Percentiles rank a stretch among this genome's conserved stretches.
These are phyloP conservation scores for Elsinoe arachidis DNA, from an alignment of 2,329 filamentous ascomycete genomes.

Conservation along the genomic window DNA sequence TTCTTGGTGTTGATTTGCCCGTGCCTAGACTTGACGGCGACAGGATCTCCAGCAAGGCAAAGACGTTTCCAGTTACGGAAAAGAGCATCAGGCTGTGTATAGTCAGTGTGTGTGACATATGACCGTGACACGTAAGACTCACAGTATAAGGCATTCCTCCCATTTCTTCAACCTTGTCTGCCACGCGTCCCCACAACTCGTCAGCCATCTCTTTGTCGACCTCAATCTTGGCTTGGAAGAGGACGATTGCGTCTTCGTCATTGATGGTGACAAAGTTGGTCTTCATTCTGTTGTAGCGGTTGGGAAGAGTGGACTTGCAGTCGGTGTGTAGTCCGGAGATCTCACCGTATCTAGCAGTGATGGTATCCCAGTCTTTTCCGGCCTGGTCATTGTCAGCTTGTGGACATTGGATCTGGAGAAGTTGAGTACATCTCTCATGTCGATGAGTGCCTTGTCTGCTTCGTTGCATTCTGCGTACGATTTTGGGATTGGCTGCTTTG, in stretches of 20 bases:
- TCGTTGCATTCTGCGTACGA: constrained; percentile 23
- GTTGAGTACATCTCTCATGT: constrained; percentile 21
- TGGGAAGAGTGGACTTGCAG: constrained; percentile 30
- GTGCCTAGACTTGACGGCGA: constrained; percentile 1
- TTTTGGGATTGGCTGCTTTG: constrained; percentile 21
- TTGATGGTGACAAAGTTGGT: constrained; percentile 31
- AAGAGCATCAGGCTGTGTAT: constrained; percentile 19
- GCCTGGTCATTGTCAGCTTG: background rate
- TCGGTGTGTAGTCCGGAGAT: constrained; percentile 26
- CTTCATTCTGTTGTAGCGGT: constrained; percentile 32
- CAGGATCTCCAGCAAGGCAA: background rate
- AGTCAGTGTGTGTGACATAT: constrained; percentile 2
- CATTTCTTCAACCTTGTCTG: constrained; percentile 24
- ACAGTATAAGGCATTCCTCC: constrained; percentile 27
- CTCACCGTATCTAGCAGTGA: constrained; percentile 22
- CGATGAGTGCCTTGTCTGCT: constrained; percentile 23
- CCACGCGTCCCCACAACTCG: constrained; percentile 33
- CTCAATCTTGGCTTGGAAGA: constrained; percentile 31
- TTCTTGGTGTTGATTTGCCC: constrained; percentile 4
- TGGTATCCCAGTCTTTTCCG: constrained; percentile 21
- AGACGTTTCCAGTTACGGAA: constrained; percentile 4
- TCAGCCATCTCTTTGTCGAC: constrained; percentile 32
- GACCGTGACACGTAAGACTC: background rate
- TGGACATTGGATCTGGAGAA: no score
- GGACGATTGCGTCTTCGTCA: constrained; percentile 27